These are phyloP conservation scores for Debaryomycetaceae sp. DNA, from an alignment of 1,139 yeast species.

Conservation along the genomic window DNA sequence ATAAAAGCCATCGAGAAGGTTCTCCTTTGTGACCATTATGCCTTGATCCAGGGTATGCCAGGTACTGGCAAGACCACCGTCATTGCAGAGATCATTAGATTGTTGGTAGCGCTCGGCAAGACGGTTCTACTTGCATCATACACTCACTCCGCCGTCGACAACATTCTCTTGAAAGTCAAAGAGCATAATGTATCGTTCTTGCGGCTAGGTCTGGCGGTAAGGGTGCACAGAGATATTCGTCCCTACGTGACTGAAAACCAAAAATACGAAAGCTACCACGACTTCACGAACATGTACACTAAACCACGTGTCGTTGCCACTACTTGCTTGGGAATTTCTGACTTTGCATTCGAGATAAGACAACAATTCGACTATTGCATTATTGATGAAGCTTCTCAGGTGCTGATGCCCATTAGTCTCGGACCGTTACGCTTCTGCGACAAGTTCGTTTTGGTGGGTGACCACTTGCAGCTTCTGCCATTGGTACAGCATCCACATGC, in stretches of 20 bases:
- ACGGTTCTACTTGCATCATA: constrained; percentile 73
- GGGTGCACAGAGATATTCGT: constrained; percentile 55
- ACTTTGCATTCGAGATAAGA: constrained; percentile 44
- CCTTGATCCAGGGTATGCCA: constrained; percentile 90
- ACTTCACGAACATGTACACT: constrained; percentile 35
- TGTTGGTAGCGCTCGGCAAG: constrained; percentile 49
- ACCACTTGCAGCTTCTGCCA: constrained; percentile 87
- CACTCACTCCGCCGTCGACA: constrained; percentile 95
- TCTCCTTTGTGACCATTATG: constrained; percentile 58
- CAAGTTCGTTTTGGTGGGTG: constrained; percentile 85
- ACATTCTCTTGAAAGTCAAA: constrained; percentile 63
- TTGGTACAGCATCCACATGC: constrained; percentile 55
- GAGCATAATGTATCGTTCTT: constrained; percentile 35
- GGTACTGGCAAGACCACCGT: constrained; percentile 98
- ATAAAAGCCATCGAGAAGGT: constrained; percentile 54
- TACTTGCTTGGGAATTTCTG: constrained; percentile 74
- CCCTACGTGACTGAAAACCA: constrained; percentile 39
- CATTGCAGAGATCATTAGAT: constrained; percentile 61
- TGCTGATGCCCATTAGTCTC: constrained; percentile 77
- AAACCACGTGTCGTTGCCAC: constrained; percentile 73
- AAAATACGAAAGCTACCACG: constrained; percentile 30
- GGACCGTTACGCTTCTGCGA: constrained; percentile 79
- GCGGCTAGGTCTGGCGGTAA: constrained; percentile 44
- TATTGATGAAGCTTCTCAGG: constrained; percentile 94
- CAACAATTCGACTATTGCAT: constrained; percentile 81